Percentiles rank a stretch among this genome's conserved stretches.
phyloP scores from a whole-genome alignment of 108 stramenopile genomes.

The Nannochloropsis granulata region DNA sequence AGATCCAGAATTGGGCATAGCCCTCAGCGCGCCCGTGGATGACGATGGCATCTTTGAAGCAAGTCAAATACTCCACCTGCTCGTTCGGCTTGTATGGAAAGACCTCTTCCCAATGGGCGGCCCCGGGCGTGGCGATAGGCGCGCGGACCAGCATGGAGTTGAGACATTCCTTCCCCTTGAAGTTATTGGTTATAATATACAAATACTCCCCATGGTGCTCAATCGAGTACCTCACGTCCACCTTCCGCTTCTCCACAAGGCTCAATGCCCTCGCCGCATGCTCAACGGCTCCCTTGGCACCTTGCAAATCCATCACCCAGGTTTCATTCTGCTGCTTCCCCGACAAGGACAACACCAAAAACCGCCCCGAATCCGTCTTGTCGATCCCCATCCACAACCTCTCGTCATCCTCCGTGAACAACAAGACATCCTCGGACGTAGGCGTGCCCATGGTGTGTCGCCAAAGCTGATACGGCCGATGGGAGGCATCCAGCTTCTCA shows the following conservation, averaged over 20 bases:
- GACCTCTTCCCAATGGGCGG: conserved; percentile 37
- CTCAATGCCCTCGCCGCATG: not conserved
- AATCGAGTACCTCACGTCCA: conserved; percentile 27
- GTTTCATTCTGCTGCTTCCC: not conserved
- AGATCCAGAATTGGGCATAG: conserved; percentile 33
- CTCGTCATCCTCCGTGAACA: conserved; percentile 60
- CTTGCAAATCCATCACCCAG: conserved; percentile 4
- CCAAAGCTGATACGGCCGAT: conserved; percentile 45
- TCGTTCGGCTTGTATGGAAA: conserved; percentile 29
- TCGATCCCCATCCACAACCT: conserved; percentile 37
- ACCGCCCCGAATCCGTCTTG: conserved; percentile 28
- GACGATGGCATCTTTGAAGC: conserved; percentile 44
- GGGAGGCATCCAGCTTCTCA: conserved; percentile 38
- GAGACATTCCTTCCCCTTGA: conserved; percentile 23
- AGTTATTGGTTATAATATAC: conserved; percentile 41
- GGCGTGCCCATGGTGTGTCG: conserved; percentile 42
- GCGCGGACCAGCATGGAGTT: conserved; percentile 34
- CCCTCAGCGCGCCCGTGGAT: conserved; percentile 34
- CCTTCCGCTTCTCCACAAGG: not conserved
- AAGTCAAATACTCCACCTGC: conserved; percentile 26
- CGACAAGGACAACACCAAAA: conserved; percentile 15
- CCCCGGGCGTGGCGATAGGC: conserved; percentile 2
- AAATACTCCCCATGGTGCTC: conserved; percentile 36
- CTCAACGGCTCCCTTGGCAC: conserved; percentile 6
- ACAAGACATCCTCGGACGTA: conserved; percentile 45